A percentile compares a stretch with the other conserved stretches of the same genome.
Evolutionary conservation across 176 grass and related monocot species (phyloP).

Genomic region (Echinochloa phyllopogon): DNA sequence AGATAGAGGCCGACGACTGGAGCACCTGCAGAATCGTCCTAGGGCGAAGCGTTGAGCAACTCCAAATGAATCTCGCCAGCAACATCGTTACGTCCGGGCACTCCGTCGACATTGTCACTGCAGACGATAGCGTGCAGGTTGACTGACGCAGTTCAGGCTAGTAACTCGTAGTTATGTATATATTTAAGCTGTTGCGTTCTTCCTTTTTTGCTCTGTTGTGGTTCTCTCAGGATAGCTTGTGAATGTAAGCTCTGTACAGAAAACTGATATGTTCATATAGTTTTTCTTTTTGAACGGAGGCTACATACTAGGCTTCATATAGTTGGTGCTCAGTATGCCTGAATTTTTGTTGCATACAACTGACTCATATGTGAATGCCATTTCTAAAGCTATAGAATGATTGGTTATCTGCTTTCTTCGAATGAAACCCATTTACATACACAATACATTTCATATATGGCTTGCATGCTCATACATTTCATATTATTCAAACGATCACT

Average conservation of each 20-base stretch:
- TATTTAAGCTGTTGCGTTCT: background rate
- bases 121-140: constrained; percentile 5
- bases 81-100: background rate
- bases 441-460: too few species aligned
- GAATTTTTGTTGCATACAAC: too few species aligned
- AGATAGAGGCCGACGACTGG: constrained; percentile 47
- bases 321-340: too few species aligned
- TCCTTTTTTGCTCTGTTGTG: background rate
- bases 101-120: background rate
- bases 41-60: background rate
- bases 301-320: too few species aligned
- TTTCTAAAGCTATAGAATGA: too few species aligned
- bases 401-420: too few species aligned
- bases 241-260: background rate
- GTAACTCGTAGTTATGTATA: background rate
- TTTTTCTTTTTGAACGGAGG: too few species aligned
- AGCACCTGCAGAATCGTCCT: constrained; percentile 60
- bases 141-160: background rate
- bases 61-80: background rate
- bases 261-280: background rate
- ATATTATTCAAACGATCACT: too few species aligned
- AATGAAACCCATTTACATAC: too few species aligned
- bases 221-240: background rate
- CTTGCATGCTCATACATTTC: too few species aligned
- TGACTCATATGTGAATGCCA: too few species aligned